These are phyloP conservation scores for Pythium volutum DNA, from an alignment of 352 stramenopile genomes.

Conservation along the genomic window DNA sequence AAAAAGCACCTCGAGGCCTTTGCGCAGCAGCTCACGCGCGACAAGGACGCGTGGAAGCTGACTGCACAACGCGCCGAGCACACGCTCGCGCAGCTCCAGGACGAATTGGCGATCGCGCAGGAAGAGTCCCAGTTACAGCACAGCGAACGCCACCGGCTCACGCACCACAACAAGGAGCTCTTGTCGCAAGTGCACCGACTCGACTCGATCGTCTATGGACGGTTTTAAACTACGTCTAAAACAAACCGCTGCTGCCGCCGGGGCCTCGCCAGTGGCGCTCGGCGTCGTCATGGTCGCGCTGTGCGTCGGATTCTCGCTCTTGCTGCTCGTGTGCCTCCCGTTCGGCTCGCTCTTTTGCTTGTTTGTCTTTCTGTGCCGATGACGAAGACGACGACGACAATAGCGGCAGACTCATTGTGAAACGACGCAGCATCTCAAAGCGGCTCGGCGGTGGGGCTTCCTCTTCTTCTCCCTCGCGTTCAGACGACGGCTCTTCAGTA, in stretches of 20 bases:
- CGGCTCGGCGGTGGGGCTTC: slow-evolving; percentile 1
- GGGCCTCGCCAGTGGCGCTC: slow-evolving; percentile 39
- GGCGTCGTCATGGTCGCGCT: slow-evolving; percentile 29
- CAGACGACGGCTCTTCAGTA: neutral
- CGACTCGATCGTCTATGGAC: slow-evolving; percentile 71
- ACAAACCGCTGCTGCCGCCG: slow-evolving; percentile 33
- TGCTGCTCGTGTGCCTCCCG: neutral
- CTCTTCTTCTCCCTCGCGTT: neutral
- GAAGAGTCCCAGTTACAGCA: slow-evolving; percentile 67
- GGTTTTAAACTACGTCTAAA: slow-evolving; percentile 41
- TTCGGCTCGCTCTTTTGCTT: neutral
- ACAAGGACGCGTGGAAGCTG: slow-evolving; percentile 60
- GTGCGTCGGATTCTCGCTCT: neutral
- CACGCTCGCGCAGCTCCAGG: slow-evolving; percentile 45
- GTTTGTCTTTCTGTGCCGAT: neutral
- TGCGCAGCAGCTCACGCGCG: slow-evolving; percentile 32
- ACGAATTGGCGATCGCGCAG: slow-evolving; percentile 55
- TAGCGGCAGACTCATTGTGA: slow-evolving; percentile 11
- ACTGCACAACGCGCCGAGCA: slow-evolving; percentile 44
- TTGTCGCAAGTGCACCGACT: slow-evolving; percentile 68
- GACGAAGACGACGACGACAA: neutral
- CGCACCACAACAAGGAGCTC: slow-evolving; percentile 73
- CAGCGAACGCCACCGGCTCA: slow-evolving; percentile 51
- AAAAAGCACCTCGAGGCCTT: slow-evolving; percentile 52
- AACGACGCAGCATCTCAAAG: slow-evolving; percentile 23